Evolutionary conservation across 345 rosid species (phyloP), one percentile per base, ranked within the genome.

Genomic region (Hibiscus trionum): DNA sequence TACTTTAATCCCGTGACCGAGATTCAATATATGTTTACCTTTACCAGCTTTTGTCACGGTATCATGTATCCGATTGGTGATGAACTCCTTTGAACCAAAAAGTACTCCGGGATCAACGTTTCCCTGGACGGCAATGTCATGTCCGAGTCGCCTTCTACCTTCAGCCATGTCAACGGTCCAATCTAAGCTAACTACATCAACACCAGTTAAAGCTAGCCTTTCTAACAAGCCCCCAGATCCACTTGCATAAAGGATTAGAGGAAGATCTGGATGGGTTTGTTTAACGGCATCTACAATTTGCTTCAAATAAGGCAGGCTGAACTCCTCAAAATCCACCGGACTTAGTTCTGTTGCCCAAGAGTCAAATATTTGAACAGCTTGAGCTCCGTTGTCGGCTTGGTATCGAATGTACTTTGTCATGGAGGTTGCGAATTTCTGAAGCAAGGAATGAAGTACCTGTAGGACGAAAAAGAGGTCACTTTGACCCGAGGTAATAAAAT

Each of bases 91-190:
- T 0, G 97, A 90, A 7, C 99, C 98, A 2, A 95, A 93, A 19
- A 95, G 89, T 58, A 93, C 94, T 44, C 97, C 97, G 0, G 98
- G 98, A 74, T 95, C 99, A 29, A 93, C 88, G 12, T 95, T 95
- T 65, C 99, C 99, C 77, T 95, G 99, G 71, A 95, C 97, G 0
- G 97, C 98, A 71, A 90, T 67, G 37, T 87, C 80, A 2, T 83
- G 72, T 72, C 99, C 98, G 60, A 95, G 55, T 60, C 97, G 81
- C 80, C 80, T 88, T 70, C 97, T 87, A 57, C 98, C 98, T 82
- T 95, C 98, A 55, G 97, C 97, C 97, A 95, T 93, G 83, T 95
- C 97, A 26, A 93, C 94, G 9, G 98, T 88, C 98, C 99, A 95
- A 74, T 95, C 99, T 85, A 95, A 81, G 88, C 99, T 90, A 67